These are phyloP conservation scores for Podaxis sp. DNA, from an alignment of 768 basidiomycete genomes.

Conservation along the genomic window DNA sequence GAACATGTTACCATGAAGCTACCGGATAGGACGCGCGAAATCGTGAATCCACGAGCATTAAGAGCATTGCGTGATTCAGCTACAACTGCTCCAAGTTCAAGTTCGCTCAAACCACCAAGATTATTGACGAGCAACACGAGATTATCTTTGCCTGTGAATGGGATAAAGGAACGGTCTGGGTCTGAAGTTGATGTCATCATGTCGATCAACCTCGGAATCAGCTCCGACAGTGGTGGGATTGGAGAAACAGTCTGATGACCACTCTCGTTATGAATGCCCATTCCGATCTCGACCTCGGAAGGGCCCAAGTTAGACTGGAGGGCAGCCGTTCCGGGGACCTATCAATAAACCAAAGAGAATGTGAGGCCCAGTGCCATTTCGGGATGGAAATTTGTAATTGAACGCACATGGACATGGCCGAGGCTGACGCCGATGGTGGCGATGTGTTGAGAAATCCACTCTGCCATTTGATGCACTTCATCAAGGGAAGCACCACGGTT, in stretches of 20 bases:
- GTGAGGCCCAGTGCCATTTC: background rate
- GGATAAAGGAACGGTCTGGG: slow-evolving; percentile 73
- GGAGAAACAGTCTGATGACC: slow-evolving; percentile 69
- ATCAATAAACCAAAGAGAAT: background rate
- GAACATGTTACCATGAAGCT: slow-evolving; percentile 72
- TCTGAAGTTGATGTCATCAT: slow-evolving; percentile 72
- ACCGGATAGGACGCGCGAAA: slow-evolving; percentile 68
- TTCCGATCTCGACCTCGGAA: slow-evolving; percentile 82
- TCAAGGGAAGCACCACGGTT: slow-evolving; percentile 63
- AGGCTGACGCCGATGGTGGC: slow-evolving; percentile 86
- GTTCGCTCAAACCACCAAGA: slow-evolving; percentile 80
- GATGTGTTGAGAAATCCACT: slow-evolving; percentile 62
- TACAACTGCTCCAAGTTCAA: slow-evolving; percentile 73
- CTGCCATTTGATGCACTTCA: slow-evolving; percentile 63
- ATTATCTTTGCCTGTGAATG: slow-evolving; percentile 65
- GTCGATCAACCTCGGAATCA: slow-evolving; percentile 69
- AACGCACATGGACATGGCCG: slow-evolving; percentile 81
- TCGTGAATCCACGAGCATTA: slow-evolving; percentile 50
- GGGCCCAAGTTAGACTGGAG: slow-evolving; percentile 51
- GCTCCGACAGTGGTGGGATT: slow-evolving; percentile 65
- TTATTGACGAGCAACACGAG: slow-evolving; percentile 87
- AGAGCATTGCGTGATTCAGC: slow-evolving; percentile 58
- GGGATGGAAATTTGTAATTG: background rate
- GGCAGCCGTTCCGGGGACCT: slow-evolving; percentile 79
- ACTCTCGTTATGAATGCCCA: slow-evolving; percentile 91